These are phyloP conservation scores for Cercophora samala DNA, from an alignment of 495 filamentous ascomycete species.

Conservation along the genomic window DNA sequence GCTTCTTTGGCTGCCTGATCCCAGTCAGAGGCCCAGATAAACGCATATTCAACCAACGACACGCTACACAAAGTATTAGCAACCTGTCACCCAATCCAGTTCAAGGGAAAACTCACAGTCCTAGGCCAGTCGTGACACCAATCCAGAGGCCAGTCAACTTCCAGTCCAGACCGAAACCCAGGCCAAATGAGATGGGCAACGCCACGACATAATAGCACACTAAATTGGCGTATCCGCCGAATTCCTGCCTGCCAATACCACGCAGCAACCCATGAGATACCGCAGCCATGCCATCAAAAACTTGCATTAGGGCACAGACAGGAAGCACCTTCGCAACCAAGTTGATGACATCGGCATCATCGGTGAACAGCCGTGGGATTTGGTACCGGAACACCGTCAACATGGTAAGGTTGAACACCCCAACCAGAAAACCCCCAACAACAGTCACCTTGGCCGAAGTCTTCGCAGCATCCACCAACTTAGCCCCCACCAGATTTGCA, in stretches of 20 bases:
- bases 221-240: slow-evolving; percentile 84
- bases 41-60: slow-evolving; percentile 60
- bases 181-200: slow-evolving; percentile 76
- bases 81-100: not conserved
- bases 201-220: slow-evolving; percentile 82
- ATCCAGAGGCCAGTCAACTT: slow-evolving; percentile 75
- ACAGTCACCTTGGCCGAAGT: slow-evolving; percentile 67
- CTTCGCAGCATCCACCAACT: slow-evolving; percentile 65
- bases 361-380: slow-evolving; percentile 76
- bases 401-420: slow-evolving; percentile 69
- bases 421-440: slow-evolving; percentile 61
- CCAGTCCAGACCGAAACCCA: slow-evolving; percentile 70
- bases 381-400: slow-evolving; percentile 60
- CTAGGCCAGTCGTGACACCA: slow-evolving; percentile 68
- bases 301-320: slow-evolving; percentile 79
- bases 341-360: slow-evolving; percentile 71
- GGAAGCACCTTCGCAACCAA: slow-evolving; percentile 72
- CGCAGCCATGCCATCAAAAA: slow-evolving; percentile 75
- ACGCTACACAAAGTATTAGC: slow-evolving; percentile 42
- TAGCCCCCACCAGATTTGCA: slow-evolving; percentile 65
- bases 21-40: slow-evolving; percentile 67
- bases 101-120: slow-evolving; percentile 44
- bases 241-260: slow-evolving; percentile 78
- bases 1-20: slow-evolving; percentile 72
- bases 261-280: slow-evolving; percentile 80